Base-by-base conservation (phyloP, 495 filamentous ascomycete genomes). In the Aspergillus taichungensis region DNA sequence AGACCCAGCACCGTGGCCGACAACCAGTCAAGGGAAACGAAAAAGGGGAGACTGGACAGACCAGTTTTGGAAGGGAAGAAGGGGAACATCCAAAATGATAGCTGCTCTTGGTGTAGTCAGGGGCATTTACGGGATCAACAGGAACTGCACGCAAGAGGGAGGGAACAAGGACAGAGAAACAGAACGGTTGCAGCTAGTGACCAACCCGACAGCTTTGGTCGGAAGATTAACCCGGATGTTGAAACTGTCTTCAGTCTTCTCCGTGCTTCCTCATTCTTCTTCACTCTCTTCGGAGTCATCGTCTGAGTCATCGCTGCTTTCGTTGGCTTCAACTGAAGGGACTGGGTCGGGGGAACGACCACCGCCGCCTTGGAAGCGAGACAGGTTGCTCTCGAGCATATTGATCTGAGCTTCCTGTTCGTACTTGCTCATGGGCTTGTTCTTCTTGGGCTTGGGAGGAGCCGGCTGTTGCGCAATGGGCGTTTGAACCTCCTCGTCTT, bases 341-440 rank as follows among this genome's bases (percentile, higher is more conserved):
- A 68, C 53, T 28, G 70, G 65, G 12, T 67, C 64, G 1, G 69
- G 66, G 4, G 66, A 71, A 33, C 51, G 60, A n/a, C 58, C 60
- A 30, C 56, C 56, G 13, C 59, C 66, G 39, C 64, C 69, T 43
- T 69, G 58, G 59, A 77, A 77, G 11, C 69, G 66, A 14, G 68
- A 71, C 6, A 75, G 58, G 34, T 69, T 73, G 52, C 68, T 77
- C 59, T 83, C 74, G 12, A 98, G 78, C 63, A 85, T 77, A 42
- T 80, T 76, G 59, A 98, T 94, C 53, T 83, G 84, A 7, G 82
- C 79, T 59, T 96, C 89, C 64, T 98, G 92, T 66, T 98, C 91
- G 13, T 67, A 72, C 63, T 89, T 91, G 71, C 84, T 91, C 92
- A 97, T 98, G 0, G 92, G 92, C 74, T 96, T 97, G 68, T 98